phyloP scores from a whole-genome alignment of 768 basidiomycete genomes.

The Suillus variegatus region DNA sequence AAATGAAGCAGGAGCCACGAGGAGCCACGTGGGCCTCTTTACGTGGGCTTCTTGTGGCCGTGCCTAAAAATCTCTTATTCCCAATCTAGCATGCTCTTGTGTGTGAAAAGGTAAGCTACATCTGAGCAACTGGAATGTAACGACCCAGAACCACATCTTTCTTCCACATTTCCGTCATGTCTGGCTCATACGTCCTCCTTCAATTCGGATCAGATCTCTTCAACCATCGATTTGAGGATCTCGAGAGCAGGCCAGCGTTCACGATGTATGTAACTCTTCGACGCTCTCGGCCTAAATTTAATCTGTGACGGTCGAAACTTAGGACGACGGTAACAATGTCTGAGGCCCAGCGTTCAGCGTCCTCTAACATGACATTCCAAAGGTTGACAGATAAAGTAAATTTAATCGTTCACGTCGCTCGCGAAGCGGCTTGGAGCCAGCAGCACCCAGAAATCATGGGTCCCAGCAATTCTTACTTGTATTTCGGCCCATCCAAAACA shows the following conservation, averaged over 20 bases:
- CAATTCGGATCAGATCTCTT: constrained; percentile 70
- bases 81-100: constrained; percentile 45
- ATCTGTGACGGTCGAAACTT: background rate
- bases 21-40: constrained; percentile 38
- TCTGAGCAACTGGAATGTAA: constrained; percentile 15
- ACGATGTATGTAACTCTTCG: constrained; percentile 52
- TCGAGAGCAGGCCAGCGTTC: constrained; percentile 65
- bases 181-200: constrained; percentile 49
- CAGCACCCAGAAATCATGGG: constrained; percentile 75
- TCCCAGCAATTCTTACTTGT: constrained; percentile 76
- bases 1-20: constrained; percentile 15
- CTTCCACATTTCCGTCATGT: constrained; percentile 31
- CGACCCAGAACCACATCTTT: constrained; percentile 20
- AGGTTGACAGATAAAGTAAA: constrained; percentile 64
- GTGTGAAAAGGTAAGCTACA: constrained; percentile 33
- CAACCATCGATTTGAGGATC: constrained; percentile 60
- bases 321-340: constrained; percentile 23
- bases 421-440: constrained; percentile 67
- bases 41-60: constrained; percentile 36
- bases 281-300: constrained; percentile 8
- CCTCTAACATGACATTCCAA: constrained; percentile 6
- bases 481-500: constrained; percentile 64
- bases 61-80: constrained; percentile 29
- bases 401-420: constrained; percentile 60
- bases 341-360: background rate